Evolutionary conservation across 805 yeast species (phyloP).

Genomic region (Hanseniaspora clermontiae): DNA sequence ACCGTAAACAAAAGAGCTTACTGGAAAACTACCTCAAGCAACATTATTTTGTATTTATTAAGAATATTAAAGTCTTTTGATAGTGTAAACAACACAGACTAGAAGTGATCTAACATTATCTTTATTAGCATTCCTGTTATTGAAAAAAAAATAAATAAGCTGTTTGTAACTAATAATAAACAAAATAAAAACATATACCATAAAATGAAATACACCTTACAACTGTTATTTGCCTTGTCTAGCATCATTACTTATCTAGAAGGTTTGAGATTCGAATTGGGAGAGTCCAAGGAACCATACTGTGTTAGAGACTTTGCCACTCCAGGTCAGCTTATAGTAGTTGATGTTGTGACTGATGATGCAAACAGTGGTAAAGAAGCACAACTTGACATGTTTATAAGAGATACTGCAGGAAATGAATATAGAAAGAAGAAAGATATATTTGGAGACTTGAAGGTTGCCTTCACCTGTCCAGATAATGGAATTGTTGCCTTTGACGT

Average conservation of each 20-base stretch:
- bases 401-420: slow-evolving; percentile 76
- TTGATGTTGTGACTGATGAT: slow-evolving; percentile 50
- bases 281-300: slow-evolving; percentile 45
- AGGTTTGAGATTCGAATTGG: slow-evolving; percentile 42
- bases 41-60: no score
- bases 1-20: not conserved
- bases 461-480: slow-evolving; percentile 71
- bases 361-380: slow-evolving; percentile 86
- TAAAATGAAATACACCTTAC: not conserved
- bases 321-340: slow-evolving; percentile 77
- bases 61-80: no score
- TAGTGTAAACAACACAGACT: no score
- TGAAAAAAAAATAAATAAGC: not conserved
- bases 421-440: slow-evolving; percentile 67
- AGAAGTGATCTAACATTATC: no score
- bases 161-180: not conserved
- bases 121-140: no score
- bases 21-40: not conserved
- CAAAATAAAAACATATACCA: not conserved
- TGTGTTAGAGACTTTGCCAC: slow-evolving; percentile 88
- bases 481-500: slow-evolving; percentile 65
- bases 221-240: not conserved
- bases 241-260: not conserved
- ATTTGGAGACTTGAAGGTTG: slow-evolving; percentile 57
- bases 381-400: slow-evolving; percentile 49